Base-by-base conservation (phyloP, 768 basidiomycete species). In the Suillus placidus region DNA sequence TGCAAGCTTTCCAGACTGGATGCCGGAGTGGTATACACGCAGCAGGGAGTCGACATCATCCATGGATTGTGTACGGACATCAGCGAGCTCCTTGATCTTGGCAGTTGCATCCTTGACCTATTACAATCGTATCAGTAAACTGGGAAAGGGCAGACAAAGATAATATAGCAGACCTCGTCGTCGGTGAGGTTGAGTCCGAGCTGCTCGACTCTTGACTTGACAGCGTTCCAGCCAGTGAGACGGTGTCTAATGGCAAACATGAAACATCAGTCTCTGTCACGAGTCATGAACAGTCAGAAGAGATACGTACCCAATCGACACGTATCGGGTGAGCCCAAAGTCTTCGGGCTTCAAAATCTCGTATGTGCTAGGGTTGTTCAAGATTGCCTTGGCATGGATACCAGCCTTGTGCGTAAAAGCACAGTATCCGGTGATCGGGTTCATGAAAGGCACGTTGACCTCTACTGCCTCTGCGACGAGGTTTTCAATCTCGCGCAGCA, bases 371-470 rank as follows among this genome's bases (percentile, higher is more conserved):
- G 97, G 97, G 85, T 99, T 99, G 83, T 98, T 97, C 68, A 96
- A 88, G 79, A 99, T 99, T 45, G 97, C 97, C 86, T 99, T 99
- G 81, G 97, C 97, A 80, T 99, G 97, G 69, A 99, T 99, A 76
- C 97, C 97, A 26, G 97, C 97, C 90, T 99, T 99, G 89, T 99
- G 97, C 34, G 97, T 99, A 84, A 99, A 99, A 4, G 97, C 97
- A 76, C 97, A 99, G 81, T 98, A 99, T 18, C 97, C 97, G 64
- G 93, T 94, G 74, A 95, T 91, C 42, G 94, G 93, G 81, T 97
- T 97, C 88, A 91, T 93, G 84, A 99, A 99, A 26, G 97, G 97
- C 52, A 99, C 88, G 69, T 94, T 93, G 77, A 99, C 95, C 78
- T 98, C 95, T 66, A 99, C 97, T 60, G 97, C 97, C 80, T 98